A percentile compares a stretch with the other conserved stretches of the same genome.
Conservation (phyloP, 306 rosid genomes). For the Vigna nakashimae region DNA sequence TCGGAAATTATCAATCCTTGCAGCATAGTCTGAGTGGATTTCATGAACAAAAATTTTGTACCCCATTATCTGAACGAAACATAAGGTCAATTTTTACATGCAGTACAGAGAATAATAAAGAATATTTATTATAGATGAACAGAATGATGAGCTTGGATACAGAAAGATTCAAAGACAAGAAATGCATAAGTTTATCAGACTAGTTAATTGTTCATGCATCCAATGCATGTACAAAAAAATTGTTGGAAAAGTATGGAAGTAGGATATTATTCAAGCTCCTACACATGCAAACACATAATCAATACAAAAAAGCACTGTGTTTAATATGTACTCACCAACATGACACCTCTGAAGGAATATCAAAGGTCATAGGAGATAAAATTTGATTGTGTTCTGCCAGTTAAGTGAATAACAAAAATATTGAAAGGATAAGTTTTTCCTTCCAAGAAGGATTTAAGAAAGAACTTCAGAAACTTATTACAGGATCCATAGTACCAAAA, state of each 20-base stretch:
- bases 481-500: constrained; percentile 22
- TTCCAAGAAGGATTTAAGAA: constrained; percentile 31
- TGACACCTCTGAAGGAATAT: constrained; percentile 16
- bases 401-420: background rate
- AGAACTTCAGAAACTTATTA: constrained; percentile 26
- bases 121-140: constrained; percentile 14
- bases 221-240: constrained; percentile 11
- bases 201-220: background rate
- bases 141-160: constrained; percentile 18
- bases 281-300: constrained; percentile 32
- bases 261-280: constrained; percentile 20
- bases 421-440: constrained; percentile 21
- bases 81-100: constrained; percentile 41
- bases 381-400: constrained; percentile 3
- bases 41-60: constrained; percentile 94
- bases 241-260: constrained; percentile 6
- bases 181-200: background rate
- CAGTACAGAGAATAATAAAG: constrained; percentile 39
- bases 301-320: background rate
- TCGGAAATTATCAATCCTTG: constrained; percentile 94
- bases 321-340: constrained; percentile 12
- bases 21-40: constrained; percentile 91
- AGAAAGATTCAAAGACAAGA: constrained; percentile 30
- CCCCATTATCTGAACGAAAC: constrained; percentile 86
- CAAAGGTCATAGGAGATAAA: constrained; percentile 23